phyloP scores from a whole-genome alignment of 441 rosid species.

The Biscutella laevigata region DNA sequence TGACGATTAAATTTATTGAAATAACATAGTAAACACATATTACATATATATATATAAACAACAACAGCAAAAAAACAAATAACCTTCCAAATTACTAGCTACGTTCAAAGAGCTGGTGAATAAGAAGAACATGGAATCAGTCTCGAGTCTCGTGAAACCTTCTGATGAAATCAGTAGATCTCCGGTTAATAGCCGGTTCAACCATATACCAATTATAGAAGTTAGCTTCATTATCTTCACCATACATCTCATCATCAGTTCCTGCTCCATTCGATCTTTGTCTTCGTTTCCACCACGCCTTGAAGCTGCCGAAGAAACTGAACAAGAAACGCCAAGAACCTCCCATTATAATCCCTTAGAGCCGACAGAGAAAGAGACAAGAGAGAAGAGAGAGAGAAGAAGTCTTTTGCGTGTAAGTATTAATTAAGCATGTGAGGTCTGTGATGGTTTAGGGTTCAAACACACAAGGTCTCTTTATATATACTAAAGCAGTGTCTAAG shows the following conservation, averaged over 20 bases:
- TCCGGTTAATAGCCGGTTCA: constrained; percentile 31
- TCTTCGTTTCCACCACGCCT: constrained; percentile 26
- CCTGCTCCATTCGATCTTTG: constrained; percentile 23
- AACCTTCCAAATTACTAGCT: not conserved
- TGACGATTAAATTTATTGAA: constrained; percentile 11
- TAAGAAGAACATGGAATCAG: constrained; percentile 10
- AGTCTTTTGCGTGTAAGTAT: constrained; percentile 17
- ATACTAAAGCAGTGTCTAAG: constrained; percentile 16
- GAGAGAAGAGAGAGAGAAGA: not conserved
- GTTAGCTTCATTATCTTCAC: constrained; percentile 26
- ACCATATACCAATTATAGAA: constrained; percentile 29
- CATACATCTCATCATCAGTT: constrained; percentile 26
- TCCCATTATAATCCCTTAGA: constrained; percentile 18
- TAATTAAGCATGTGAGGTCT: constrained; percentile 21
- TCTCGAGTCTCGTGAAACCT: constrained; percentile 30
- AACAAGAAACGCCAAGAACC: constrained; percentile 30
- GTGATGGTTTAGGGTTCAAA: constrained; percentile 29
- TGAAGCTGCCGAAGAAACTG: constrained; percentile 29
- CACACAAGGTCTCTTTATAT: constrained; percentile 19
- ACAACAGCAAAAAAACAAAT: not conserved
- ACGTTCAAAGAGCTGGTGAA: not conserved
- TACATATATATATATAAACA: constrained; percentile 1
- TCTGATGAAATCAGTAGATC: constrained; percentile 27
- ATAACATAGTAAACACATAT: constrained; percentile 4
- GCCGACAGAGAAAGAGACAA: not conserved